These are phyloP conservation scores for Aspergillus amoenus DNA, from an alignment of 2,329 filamentous ascomycete species.

Conservation along the genomic window DNA sequence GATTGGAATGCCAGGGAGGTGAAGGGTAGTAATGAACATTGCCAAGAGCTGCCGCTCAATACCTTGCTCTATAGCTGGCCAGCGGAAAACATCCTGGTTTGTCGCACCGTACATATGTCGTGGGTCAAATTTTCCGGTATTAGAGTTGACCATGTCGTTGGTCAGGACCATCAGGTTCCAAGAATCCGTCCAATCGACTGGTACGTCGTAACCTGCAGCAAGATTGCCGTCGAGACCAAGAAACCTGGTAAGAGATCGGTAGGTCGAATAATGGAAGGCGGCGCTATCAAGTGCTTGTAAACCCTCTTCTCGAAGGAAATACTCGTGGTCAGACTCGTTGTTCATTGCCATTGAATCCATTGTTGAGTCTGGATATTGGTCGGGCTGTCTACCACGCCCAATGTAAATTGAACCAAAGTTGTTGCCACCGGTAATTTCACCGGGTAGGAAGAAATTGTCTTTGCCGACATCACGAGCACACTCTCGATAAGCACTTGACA, in stretches of 20 bases:
- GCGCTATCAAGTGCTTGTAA: constrained; percentile 58
- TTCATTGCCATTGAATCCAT: constrained; percentile 51
- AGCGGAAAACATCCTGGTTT: constrained; percentile 66
- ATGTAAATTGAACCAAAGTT: constrained; percentile 61
- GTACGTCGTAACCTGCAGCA: constrained; percentile 53
- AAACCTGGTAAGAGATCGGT: constrained; percentile 61
- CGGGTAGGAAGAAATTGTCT: constrained; percentile 63
- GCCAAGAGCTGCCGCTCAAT: constrained; percentile 58
- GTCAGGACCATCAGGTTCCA: constrained; percentile 59
- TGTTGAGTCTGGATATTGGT: constrained; percentile 50
- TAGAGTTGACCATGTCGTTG: constrained; percentile 61
- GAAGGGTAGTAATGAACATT: constrained; percentile 58
- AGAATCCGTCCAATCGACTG: constrained; percentile 54
- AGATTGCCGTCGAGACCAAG: constrained; percentile 60
- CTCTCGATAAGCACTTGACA: constrained; percentile 56
- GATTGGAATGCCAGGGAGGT: constrained; percentile 61
- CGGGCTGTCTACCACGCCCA: constrained; percentile 60
- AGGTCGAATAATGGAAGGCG: constrained; percentile 65
- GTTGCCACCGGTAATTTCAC: constrained; percentile 64
- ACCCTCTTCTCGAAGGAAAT: constrained; percentile 54
- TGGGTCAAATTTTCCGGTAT: constrained; percentile 62
- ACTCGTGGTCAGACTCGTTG: constrained; percentile 42
- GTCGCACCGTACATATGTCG: constrained; percentile 64
- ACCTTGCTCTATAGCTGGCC: constrained; percentile 60
- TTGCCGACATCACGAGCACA: constrained; percentile 60